phyloP scores from a whole-genome alignment of 495 filamentous ascomycete species.

The Aspergillus avenaceus region DNA sequence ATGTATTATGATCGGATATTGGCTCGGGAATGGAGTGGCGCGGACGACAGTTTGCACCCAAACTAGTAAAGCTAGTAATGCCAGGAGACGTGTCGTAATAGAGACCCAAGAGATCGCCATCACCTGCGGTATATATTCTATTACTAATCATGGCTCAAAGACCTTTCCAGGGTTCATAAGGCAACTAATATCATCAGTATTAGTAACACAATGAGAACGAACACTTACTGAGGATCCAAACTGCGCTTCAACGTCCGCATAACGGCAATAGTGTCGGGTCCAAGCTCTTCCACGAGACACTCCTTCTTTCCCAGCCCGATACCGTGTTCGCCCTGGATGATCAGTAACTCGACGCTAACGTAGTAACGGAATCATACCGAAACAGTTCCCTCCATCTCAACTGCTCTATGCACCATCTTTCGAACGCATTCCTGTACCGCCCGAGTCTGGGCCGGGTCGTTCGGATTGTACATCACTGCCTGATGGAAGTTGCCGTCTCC shows the following conservation, averaged over 20 bases:
- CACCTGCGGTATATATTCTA: background rate
- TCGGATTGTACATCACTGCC: conserved; percentile 66
- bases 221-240: conserved; percentile 58
- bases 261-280: conserved; percentile 65
- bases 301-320: conserved; percentile 80
- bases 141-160: too few species aligned
- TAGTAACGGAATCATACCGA: too few species aligned
- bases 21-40: background rate
- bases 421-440: conserved; percentile 68
- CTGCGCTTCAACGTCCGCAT: conserved; percentile 78
- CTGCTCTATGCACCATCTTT: conserved; percentile 73
- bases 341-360: too few species aligned
- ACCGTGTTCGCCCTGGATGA: conserved; percentile 71
- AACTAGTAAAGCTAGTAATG: background rate
- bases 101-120: background rate
- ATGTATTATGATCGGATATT: background rate
- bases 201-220: too few species aligned
- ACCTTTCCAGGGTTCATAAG: too few species aligned
- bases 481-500: conserved; percentile 90
- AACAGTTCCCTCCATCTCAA: conserved; percentile 82
- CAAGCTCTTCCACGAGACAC: conserved; percentile 68
- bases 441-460: conserved; percentile 54
- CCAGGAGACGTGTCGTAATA: background rate
- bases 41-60: background rate
- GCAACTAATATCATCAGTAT: too few species aligned